phyloP scores from a whole-genome alignment of 176 grass and related monocot species.

The Aechmea fasciata region DNA sequence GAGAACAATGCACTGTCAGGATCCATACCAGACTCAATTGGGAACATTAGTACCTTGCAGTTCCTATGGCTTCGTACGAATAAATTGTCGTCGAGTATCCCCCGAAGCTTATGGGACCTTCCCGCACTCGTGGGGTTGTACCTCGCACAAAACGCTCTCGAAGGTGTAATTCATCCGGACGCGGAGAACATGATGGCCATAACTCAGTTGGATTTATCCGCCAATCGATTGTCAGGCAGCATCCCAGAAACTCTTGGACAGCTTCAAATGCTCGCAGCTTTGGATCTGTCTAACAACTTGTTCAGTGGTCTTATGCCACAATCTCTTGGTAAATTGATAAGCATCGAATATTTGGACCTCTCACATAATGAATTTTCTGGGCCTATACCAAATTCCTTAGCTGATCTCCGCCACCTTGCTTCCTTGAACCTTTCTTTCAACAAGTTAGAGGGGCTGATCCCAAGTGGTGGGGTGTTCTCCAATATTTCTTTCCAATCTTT shows the following conservation, averaged over 20 bases:
- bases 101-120: constrained; percentile 10
- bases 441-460: constrained; percentile 14
- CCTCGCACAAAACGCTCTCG: constrained; percentile 11
- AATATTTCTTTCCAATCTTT: constrained; percentile 19
- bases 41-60: constrained; percentile 14
- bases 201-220: constrained; percentile 10
- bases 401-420: constrained; percentile 10
- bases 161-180: constrained; percentile 15
- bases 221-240: constrained; percentile 11
- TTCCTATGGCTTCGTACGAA: constrained; percentile 8
- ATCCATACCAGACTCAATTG: constrained; percentile 19
- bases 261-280: constrained; percentile 1
- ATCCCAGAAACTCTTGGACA: constrained; percentile 16
- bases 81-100: constrained; percentile 16
- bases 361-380: constrained; percentile 18
- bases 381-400: constrained; percentile 16
- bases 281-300: constrained; percentile 5
- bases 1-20: constrained; percentile 8
- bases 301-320: constrained; percentile 16
- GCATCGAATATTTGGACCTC: constrained; percentile 17
- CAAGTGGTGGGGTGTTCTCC: constrained; percentile 11
- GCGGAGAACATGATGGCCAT: constrained; percentile 8
- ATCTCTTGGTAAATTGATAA: constrained; percentile 19
- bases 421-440: constrained; percentile 25
- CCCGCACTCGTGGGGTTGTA: background rate